These are phyloP conservation scores for Helenozyma baotianmanensis DNA, from an alignment of 805 yeast species.

Conservation along the genomic window DNA sequence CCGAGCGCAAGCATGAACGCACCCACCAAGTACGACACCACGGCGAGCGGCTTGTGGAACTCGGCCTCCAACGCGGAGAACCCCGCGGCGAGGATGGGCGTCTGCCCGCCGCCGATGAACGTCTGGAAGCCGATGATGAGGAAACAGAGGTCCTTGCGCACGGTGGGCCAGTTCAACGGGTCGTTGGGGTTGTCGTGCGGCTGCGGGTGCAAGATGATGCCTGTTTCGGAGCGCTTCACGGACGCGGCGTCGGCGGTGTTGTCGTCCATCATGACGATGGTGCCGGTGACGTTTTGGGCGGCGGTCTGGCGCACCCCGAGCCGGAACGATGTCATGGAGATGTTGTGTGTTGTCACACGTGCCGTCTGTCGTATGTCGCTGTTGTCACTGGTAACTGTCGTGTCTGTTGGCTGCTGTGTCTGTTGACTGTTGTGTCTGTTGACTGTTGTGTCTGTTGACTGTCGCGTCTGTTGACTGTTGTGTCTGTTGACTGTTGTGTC, in stretches of 20 bases:
- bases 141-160: conserved; percentile 53
- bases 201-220: conserved; percentile 55
- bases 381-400: too few relatives aligned
- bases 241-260: conserved; percentile 12
- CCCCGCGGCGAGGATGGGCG: conserved; percentile 58
- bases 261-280: conserved; percentile 37
- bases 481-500: too few relatives aligned
- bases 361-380: too few relatives aligned
- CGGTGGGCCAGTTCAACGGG: conserved; percentile 62
- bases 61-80: conserved; percentile 37
- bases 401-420: too few relatives aligned
- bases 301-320: conserved; percentile 42
- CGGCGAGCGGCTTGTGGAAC: conserved; percentile 38
- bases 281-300: conserved; percentile 43
- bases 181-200: conserved; percentile 62
- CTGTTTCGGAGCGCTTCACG: conserved; percentile 43
- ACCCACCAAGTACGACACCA: conserved; percentile 52
- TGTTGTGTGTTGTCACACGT: too few relatives aligned
- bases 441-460: too few relatives aligned
- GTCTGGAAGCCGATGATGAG: conserved; percentile 52
- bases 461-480: too few relatives aligned
- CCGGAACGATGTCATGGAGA: conserved; percentile 4
- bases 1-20: conserved; percentile 56
- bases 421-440: too few relatives aligned
- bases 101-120: conserved; percentile 58